phyloP scores from a whole-genome alignment of 805 yeast genomes.

The Nakazawaea molendinolei region DNA sequence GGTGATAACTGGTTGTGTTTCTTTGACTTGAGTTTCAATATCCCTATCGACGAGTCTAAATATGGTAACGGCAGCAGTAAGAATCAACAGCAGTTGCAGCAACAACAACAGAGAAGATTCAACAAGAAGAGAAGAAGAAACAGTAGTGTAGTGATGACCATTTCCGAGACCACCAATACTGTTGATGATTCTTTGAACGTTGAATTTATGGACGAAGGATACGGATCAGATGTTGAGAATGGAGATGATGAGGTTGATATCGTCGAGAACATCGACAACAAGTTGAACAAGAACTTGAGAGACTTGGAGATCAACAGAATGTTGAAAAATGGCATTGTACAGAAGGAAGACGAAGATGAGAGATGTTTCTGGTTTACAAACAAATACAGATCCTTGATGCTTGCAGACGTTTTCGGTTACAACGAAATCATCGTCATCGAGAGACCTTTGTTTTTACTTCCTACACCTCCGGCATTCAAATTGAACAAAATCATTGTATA shows the following conservation, averaged over 20 bases:
- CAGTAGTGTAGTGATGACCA: constrained; percentile 20
- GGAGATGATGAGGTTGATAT: constrained; percentile 15
- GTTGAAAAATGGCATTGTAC: constrained; percentile 12
- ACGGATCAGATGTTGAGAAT: constrained; percentile 24
- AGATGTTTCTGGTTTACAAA: constrained; percentile 68
- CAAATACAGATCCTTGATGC: constrained; percentile 68
- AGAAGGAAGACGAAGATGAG: constrained; percentile 18
- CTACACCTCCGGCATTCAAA: constrained; percentile 59
- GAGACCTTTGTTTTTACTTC: constrained; percentile 56
- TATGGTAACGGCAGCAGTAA: constrained; percentile 23
- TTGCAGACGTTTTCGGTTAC: constrained; percentile 46
- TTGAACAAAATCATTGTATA: constrained; percentile 47
- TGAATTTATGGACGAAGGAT: constrained; percentile 25
- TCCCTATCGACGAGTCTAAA: constrained; percentile 34
- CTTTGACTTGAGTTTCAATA: constrained; percentile 55
- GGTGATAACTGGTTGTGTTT: constrained; percentile 78
- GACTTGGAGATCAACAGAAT: constrained; percentile 12
- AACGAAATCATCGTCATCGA: constrained; percentile 69
- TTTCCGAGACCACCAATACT: constrained; percentile 30
- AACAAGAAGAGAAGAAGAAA: constrained; percentile 26
- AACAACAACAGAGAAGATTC: constrained; percentile 28
- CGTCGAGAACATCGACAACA: background rate
- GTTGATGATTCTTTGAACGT: constrained; percentile 15
- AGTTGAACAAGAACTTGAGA: constrained; percentile 10
- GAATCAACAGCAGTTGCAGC: constrained; percentile 26